Evolutionary conservation across 352 stramenopile species (phyloP).

Genomic region (Pythium utonaiense): DNA sequence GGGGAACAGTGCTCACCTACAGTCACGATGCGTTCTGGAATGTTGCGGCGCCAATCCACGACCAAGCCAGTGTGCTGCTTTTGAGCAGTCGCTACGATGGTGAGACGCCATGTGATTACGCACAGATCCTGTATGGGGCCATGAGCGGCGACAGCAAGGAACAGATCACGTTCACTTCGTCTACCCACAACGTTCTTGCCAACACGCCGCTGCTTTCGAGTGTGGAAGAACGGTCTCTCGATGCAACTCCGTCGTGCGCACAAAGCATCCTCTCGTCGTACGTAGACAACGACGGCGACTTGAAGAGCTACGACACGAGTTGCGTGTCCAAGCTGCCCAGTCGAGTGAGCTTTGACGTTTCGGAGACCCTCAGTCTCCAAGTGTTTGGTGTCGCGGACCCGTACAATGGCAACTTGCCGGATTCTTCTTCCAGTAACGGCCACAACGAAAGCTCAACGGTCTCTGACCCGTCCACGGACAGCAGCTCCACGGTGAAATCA

Average conservation of each 20-base stretch:
- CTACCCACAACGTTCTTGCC: slow-evolving; percentile 40
- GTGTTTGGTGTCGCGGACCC: slow-evolving; percentile 47
- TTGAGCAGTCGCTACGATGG: slow-evolving; percentile 46
- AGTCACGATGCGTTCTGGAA: slow-evolving; percentile 30
- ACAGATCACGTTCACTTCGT: slow-evolving; percentile 37
- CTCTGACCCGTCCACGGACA: background rate
- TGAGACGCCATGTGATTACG: slow-evolving; percentile 38
- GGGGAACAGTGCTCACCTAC: slow-evolving; percentile 33
- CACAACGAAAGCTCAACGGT: background rate
- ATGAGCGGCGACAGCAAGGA: slow-evolving; percentile 40
- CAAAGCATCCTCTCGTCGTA: slow-evolving; percentile 60
- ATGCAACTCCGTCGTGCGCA: slow-evolving; percentile 39
- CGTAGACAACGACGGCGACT: slow-evolving; percentile 35
- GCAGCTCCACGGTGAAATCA: background rate
- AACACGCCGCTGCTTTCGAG: slow-evolving; percentile 12
- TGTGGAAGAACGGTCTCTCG: slow-evolving; percentile 10
- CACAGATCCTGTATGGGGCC: slow-evolving; percentile 34
- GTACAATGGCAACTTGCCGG: slow-evolving; percentile 36
- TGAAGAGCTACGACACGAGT: slow-evolving; percentile 47
- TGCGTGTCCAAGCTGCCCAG: slow-evolving; percentile 39
- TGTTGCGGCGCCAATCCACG: slow-evolving; percentile 25
- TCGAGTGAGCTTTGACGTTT: slow-evolving; percentile 32
- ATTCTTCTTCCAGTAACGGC: background rate
- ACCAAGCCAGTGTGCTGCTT: slow-evolving; percentile 47
- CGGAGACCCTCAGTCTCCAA: slow-evolving; percentile 26